Evolutionary conservation across 768 basidiomycete genomes (phyloP), one percentile per base, ranked within the genome.

Genomic region (Boletus barrowsii): DNA sequence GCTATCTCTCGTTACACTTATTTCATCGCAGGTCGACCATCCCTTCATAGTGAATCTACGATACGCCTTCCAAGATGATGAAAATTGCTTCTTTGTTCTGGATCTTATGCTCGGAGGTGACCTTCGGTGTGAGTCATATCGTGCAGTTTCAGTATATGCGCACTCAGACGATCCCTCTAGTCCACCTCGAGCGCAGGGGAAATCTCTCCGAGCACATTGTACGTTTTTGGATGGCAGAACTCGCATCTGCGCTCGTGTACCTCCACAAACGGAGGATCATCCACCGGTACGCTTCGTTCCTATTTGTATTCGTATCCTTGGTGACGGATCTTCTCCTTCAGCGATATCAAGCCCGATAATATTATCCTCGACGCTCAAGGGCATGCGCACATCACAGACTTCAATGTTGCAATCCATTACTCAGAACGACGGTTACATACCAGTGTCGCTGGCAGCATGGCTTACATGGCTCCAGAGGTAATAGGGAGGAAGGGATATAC

Each of bases 401-500:
- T 99, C 76, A 99, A 99, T 66, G 94, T 99, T 60, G 97, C 96
- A 22, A 96, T 98, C 9, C 96, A 98, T 70, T 98, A 93, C 69
- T 96, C 95, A 11, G 90, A 92, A 55, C 80, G 87, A 49, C 82
- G 95, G 35, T 65, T 89, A 56, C 87, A 98, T 71, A 93, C 91
- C 0, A 93, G 91, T 55, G 90, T 99, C 15, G 96, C 97, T 8
- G 97, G 97, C 4, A 94, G 91, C 65, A 95, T 99, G 93, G 96
- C 97, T 0, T 99, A 99, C 74, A 99, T 99, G 97, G 95, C 95
- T 10, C 95, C 96, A 0, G 93, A 99, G 70, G 88, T 99, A n/a
- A 79, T 98, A 42, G 83, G 82, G 48, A 87, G 90, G 65, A 87
- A 85, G 65, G 97, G 97, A 15, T 99, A 99, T 71, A 88, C 89